Evolutionary conservation across 768 basidiomycete genomes (phyloP).

Genomic region (Exidia glandulosa): DNA sequence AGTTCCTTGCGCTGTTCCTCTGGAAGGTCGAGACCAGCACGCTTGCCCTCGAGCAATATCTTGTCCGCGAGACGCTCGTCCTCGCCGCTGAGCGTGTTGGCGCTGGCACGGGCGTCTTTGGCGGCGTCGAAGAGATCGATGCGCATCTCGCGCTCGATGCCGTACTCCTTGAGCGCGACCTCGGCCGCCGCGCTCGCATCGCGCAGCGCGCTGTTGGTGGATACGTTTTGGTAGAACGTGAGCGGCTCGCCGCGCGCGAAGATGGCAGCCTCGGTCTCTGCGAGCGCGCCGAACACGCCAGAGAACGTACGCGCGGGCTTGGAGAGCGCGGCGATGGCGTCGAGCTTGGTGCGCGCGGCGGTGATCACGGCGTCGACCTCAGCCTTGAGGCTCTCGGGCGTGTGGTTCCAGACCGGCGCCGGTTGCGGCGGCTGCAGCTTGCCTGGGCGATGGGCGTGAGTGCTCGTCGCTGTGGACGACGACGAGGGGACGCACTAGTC

Average conservation of each 20-base stretch:
- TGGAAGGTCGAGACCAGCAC: constrained; percentile 66
- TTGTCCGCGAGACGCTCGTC: constrained; percentile 70
- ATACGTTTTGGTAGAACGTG: constrained; percentile 75
- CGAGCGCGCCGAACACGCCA: constrained; percentile 27
- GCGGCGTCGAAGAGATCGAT: constrained; percentile 62
- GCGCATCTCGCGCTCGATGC: constrained; percentile 71
- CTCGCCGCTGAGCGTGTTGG: constrained; percentile 49
- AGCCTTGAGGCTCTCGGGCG: background rate
- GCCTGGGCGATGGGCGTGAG: background rate
- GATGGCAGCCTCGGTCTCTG: constrained; percentile 45
- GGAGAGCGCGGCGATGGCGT: background rate
- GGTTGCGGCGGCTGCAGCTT: background rate
- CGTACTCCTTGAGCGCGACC: constrained; percentile 57
- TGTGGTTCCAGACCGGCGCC: background rate
- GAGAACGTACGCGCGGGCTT: background rate
- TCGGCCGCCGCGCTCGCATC: constrained; percentile 73
- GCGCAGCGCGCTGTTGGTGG: constrained; percentile 59
- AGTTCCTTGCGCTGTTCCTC: constrained; percentile 49
- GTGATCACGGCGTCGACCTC: background rate
- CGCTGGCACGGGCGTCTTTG: constrained; percentile 24
- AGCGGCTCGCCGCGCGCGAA: constrained; percentile 46
- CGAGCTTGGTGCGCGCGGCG: background rate
- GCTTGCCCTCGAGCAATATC: constrained; percentile 67
- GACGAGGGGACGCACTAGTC: background rate
- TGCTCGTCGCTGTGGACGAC: background rate